Evolutionary conservation across 1,284 basidiomycete genomes (phyloP), one percentile per base, ranked within the genome.

Genomic region (Heliocybe sulcata): DNA sequence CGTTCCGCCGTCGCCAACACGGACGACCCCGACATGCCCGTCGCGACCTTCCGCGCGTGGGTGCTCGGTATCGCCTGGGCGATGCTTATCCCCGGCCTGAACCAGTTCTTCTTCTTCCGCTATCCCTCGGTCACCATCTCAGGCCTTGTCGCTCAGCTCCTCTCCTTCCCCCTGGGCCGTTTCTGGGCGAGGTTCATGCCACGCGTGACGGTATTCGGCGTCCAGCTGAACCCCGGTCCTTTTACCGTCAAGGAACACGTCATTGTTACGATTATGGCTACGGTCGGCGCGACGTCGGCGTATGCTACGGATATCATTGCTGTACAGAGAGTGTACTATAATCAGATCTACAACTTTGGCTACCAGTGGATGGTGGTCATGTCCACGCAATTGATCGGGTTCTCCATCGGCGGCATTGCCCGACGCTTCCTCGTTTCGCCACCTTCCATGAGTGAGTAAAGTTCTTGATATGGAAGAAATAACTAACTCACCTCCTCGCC

Each of bases 321-420:
- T 1, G 85, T 90, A 0, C 90, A 92, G 63, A 73, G 82, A 14
- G 80, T 87, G 3, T 87, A 78, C 65, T 90, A 90, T 60, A 67
- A 78, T 57, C 84, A 90, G 65, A 72, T 58, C 14, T 85, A 79
- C 65, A 82, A 79, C 63, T 89, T 88, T 65, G 64, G 72, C 54
- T 89, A 85, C 79, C 82, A 87, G 77, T 83, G 85, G 77, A 77
- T 95, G 67, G 69, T 95, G 42, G 80, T 92, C 25, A 82, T 97
- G 73, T 87, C 90, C 8, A 90, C 90, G 0, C 90, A 95, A 65
- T 74, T 95, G 58, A 87, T 93, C 45, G 94, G 94, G 1, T 92
- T 95, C 65, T 86, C 88, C 2, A 81, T 95, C 19, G 91, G 93
- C 9, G 94, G 94, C n/a, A 69, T 91, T 54, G 80, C 82, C 54